Base-by-base conservation (phyloP, 2,329 filamentous ascomycete genomes). In the Nigrospora osmanthi region DNA sequence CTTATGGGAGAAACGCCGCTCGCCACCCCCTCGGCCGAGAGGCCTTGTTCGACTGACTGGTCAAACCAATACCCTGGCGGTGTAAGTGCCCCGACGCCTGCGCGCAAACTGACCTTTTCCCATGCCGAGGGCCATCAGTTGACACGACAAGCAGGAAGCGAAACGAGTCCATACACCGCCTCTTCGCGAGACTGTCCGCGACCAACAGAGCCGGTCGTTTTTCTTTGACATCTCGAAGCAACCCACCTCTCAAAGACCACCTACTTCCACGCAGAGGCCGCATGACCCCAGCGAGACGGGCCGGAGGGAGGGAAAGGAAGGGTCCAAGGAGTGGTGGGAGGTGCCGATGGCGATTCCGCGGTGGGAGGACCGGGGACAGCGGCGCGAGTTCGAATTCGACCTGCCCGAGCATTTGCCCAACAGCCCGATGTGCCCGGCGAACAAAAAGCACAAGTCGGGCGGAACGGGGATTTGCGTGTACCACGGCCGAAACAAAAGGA, bases 351-450 rank as follows among this genome's bases (percentile, higher is more conserved):
- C 50, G 13, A 43, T 55, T 13, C 46, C 48, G 9, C 45, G 52
- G 19, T 58, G 56, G 48, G 50, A 52, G 19, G 62, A 37, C 58
- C 58, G 35, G 51, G 47, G 44, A 48, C 50, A 10, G 15, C 15
- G 19, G 23, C 35, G 28, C 6, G 42, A 48, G 5, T 77, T 78
- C 46, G 60, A 70, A 40, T 75, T 78, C 47, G 65, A 75, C 39
- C 49, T 76, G 11, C 71, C 72, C 2, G 71, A 76, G 49, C 74
- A 78, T 49, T 58, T 74, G 9, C 70, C 72, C 31, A 70, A 49
- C 46, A 76, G 73, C 52, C 72, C 72, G 14, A 66, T 75, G 60
- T 78, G 74, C 44, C 74, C 74, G 3, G 59, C 71, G 10, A 74
- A 76, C 54, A 57, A 57, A 37, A 68, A 62, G 35, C 67, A 73